These are phyloP conservation scores for Piloderma croceum DNA, from an alignment of 768 basidiomycete species.

Conservation along the genomic window DNA sequence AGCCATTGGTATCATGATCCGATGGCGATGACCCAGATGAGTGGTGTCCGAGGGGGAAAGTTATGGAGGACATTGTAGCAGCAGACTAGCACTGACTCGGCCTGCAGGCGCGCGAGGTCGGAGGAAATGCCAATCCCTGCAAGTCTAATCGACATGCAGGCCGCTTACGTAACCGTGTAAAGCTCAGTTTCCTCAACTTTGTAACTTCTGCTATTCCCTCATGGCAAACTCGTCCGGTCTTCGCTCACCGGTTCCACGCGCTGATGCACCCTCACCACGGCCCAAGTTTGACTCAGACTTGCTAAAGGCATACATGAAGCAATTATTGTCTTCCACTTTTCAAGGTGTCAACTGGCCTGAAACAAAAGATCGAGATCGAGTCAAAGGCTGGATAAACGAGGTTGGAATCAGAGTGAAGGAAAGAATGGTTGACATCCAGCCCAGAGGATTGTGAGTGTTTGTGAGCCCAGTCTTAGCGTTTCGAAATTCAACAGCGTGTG, in stretches of 20 bases:
- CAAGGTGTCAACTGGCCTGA: constrained; percentile 63
- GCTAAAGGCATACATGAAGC: constrained; percentile 77
- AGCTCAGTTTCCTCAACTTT: constrained; percentile 15
- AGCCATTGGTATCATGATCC: constrained; percentile 41
- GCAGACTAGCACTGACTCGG: no score
- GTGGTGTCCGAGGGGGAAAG: constrained; percentile 47
- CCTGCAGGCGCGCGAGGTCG: neutral
- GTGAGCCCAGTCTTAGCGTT: constrained; percentile 2
- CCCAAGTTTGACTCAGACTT: constrained; percentile 62
- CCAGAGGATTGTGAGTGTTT: constrained; percentile 69
- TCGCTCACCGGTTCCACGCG: constrained; percentile 61
- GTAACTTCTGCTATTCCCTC: constrained; percentile 17
- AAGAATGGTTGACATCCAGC: constrained; percentile 79
- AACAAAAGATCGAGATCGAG: constrained; percentile 60
- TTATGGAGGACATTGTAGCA: constrained; percentile 64
- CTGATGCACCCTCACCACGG: constrained; percentile 46
- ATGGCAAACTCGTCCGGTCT: constrained; percentile 28
- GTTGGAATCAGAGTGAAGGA: constrained; percentile 82
- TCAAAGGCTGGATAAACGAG: constrained; percentile 76
- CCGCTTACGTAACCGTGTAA: neutral
- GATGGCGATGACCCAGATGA: constrained; percentile 37
- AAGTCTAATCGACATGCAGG: neutral
- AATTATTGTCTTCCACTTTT: constrained; percentile 66
- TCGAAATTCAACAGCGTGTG: constrained; percentile 8
- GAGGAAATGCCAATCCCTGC: neutral